Conservation (phyloP, 306 rosid genomes). For the Erythrophleum fordii region DNA sequence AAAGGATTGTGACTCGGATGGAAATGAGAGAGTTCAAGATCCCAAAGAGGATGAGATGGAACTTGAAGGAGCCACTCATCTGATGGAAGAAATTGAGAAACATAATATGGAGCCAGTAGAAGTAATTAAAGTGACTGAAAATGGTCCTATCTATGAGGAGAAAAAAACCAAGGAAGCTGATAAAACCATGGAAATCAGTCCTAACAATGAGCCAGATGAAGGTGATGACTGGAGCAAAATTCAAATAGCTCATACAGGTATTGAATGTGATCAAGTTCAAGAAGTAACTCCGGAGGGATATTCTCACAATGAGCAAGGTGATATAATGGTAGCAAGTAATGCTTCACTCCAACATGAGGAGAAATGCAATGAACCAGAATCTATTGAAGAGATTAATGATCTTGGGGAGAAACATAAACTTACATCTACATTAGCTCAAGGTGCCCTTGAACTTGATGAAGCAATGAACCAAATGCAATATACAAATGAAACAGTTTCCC, state of each 20-base stretch:
- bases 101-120: constrained; percentile 40
- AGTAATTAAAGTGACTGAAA: constrained; percentile 39
- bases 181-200: constrained; percentile 38
- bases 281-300: constrained; percentile 40
- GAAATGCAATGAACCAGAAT: constrained; percentile 40
- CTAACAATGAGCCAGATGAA: constrained; percentile 48
- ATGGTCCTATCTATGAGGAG: constrained; percentile 45
- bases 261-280: constrained; percentile 43
- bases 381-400: constrained; percentile 43
- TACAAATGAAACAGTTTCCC: constrained; percentile 36
- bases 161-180: constrained; percentile 44
- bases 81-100: constrained; percentile 49
- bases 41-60: constrained; percentile 47
- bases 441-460: constrained; percentile 42
- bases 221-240: constrained; percentile 42
- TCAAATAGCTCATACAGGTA: constrained; percentile 35
- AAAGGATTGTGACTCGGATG: constrained; percentile 43
- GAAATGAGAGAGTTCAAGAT: constrained; percentile 44
- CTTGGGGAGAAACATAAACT: constrained; percentile 41
- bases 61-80: constrained; percentile 43
- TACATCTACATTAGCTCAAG: constrained; percentile 45
- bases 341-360: constrained; percentile 45
- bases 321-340: constrained; percentile 32
- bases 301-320: constrained; percentile 46
- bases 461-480: constrained; percentile 42